A percentile compares a stretch with the other conserved stretches of the same genome.
Conservation (phyloP, 441 rosid species). For the Daphne laureola region DNA sequence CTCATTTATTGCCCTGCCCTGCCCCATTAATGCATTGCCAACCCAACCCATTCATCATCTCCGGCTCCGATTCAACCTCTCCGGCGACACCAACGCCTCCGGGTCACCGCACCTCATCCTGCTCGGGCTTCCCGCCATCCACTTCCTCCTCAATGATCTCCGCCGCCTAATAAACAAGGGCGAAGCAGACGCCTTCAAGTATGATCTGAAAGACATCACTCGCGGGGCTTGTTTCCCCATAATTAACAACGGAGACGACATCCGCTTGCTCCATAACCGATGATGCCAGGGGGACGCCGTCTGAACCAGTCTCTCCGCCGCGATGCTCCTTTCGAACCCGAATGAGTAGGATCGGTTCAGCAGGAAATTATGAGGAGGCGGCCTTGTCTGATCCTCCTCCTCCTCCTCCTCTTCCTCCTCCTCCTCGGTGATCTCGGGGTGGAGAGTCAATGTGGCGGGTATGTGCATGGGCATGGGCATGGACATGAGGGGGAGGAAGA, state of each 20-base stretch:
- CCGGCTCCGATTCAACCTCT: slow-evolving; percentile 53
- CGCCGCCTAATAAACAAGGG: slow-evolving; percentile 59
- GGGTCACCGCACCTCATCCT: slow-evolving; percentile 95
- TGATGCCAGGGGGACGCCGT: slow-evolving; percentile 82
- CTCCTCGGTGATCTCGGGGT: slow-evolving; percentile 31
- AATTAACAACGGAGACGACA: slow-evolving; percentile 68
- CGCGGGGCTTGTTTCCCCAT: slow-evolving; percentile 56
- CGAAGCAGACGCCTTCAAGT: slow-evolving; percentile 42
- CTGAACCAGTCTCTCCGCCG: slow-evolving; percentile 31
- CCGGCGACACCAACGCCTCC: slow-evolving; percentile 90
- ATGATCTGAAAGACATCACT: slow-evolving; percentile 60
- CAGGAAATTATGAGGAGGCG: too few species aligned
- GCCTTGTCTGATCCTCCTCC: too few species aligned
- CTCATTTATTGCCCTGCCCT: too few species aligned
- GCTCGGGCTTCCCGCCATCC: slow-evolving; percentile 86
- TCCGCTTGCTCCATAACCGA: slow-evolving; percentile 37
- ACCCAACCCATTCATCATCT: too few species aligned
- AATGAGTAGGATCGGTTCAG: slow-evolving; percentile 79
- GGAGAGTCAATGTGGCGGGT: too few species aligned
- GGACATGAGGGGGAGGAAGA: slow-evolving; percentile 74
- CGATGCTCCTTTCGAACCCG: slow-evolving; percentile 50
- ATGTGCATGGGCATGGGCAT: too few species aligned
- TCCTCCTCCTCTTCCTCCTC: slow-evolving; percentile 69
- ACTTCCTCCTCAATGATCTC: slow-evolving; percentile 55
- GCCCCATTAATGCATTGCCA: too few species aligned